These are phyloP conservation scores for Ogataea zsoltii DNA, from an alignment of 805 yeast species.

Conservation along the genomic window DNA sequence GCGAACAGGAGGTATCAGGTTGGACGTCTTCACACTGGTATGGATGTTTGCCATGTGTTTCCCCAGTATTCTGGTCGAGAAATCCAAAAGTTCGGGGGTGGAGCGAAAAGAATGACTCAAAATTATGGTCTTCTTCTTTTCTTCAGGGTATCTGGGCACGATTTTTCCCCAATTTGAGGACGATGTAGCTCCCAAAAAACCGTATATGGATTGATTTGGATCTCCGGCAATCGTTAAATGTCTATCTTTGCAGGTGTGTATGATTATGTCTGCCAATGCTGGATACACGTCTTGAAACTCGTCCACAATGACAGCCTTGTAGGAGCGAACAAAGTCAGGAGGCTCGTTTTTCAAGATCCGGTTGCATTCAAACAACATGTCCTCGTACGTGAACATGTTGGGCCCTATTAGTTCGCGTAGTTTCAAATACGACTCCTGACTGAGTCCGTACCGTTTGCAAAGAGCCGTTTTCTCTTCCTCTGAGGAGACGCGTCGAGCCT, in stretches of 20 bases:
- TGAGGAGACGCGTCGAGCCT: conserved; percentile 10
- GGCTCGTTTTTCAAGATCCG: conserved; percentile 17
- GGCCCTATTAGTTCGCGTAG: conserved; percentile 22
- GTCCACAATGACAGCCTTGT: conserved; percentile 57
- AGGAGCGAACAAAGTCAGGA: conserved; percentile 23
- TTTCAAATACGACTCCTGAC: conserved; percentile 10
- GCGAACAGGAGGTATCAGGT: conserved; percentile 25
- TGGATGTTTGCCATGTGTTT: conserved; percentile 10
- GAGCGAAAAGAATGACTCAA: conserved; percentile 60
- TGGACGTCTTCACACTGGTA: conserved; percentile 23
- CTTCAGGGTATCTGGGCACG: conserved; percentile 16
- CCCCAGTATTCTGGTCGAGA: conserved; percentile 38
- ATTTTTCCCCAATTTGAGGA: conserved; percentile 26
- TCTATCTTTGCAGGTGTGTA: conserved; percentile 37
- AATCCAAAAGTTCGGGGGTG: conserved; percentile 54
- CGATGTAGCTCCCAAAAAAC: conserved; percentile 55
- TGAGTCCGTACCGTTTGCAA: too few relatives aligned
- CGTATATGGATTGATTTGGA: conserved; percentile 68
- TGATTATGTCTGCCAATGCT: conserved; percentile 46
- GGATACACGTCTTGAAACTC: conserved; percentile 74
- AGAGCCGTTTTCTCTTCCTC: not conserved
- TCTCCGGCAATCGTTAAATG: conserved; percentile 74
- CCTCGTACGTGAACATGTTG: conserved; percentile 27
- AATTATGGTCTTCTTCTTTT: conserved; percentile 32
- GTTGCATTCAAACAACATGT: conserved; percentile 25